phyloP scores from a whole-genome alignment of 257 asterid species.

The Fraxinus cuspidata region DNA sequence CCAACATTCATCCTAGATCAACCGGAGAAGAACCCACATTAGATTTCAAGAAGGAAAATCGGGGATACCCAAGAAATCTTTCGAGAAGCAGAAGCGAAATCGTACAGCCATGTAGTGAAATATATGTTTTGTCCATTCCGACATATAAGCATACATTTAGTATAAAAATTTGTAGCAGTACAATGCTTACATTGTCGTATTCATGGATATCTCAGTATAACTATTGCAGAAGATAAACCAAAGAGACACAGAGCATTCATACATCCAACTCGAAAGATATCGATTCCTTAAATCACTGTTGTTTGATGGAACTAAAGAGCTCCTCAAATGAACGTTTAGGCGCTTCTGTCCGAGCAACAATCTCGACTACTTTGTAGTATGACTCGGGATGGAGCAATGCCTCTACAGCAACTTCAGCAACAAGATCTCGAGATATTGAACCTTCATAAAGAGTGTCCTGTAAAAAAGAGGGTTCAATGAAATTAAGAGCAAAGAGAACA shows the following conservation, averaged over 20 bases:
- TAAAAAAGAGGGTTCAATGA: slow-evolving; percentile 13
- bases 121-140: not conserved
- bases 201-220: not conserved
- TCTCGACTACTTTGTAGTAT: slow-evolving; percentile 80
- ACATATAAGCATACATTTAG: not conserved
- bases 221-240: not conserved
- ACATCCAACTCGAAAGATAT: not conserved
- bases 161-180: not conserved
- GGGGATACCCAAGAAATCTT: not conserved
- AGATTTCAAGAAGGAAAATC: not conserved
- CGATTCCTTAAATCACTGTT: slow-evolving; percentile 34
- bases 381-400: slow-evolving; percentile 77
- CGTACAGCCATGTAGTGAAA: not conserved
- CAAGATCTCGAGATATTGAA: slow-evolving; percentile 90
- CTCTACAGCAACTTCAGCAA: slow-evolving; percentile 89
- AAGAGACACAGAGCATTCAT: not conserved
- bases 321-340: slow-evolving; percentile 75
- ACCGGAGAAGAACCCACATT: not conserved
- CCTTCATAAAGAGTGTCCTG: slow-evolving; percentile 89
- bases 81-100: not conserved
- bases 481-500: not conserved
- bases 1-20: not conserved
- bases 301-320: slow-evolving; percentile 71
- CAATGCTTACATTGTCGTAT: not conserved
- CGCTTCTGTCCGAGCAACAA: slow-evolving; percentile 75